phyloP scores from a whole-genome alignment of 2,329 filamentous ascomycete species.

The Ophiostoma perfectum region DNA sequence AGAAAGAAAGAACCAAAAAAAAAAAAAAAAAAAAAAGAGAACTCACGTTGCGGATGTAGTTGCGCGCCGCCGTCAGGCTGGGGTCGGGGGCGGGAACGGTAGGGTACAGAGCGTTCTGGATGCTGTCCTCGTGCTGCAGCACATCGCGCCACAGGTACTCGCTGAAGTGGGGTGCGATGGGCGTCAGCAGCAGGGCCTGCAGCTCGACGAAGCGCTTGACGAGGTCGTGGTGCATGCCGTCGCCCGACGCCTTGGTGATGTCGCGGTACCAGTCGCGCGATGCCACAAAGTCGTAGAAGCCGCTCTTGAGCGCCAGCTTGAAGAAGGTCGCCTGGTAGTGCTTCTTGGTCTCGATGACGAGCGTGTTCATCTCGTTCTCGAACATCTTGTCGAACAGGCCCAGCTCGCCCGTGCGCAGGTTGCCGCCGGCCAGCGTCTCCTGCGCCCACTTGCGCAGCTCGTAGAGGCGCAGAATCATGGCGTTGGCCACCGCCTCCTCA shows the following conservation, averaged over 20 bases:
- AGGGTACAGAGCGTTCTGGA: slow-evolving; percentile 77
- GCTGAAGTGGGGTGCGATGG: slow-evolving; percentile 87
- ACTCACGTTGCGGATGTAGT: slow-evolving; percentile 61
- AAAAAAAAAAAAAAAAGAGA: not conserved
- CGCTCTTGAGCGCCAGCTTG: slow-evolving; percentile 79
- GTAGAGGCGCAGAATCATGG: slow-evolving; percentile 79
- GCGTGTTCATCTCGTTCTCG: slow-evolving; percentile 82
- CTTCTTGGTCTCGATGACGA: slow-evolving; percentile 71
- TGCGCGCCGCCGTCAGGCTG: slow-evolving; percentile 67
- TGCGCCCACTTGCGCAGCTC: slow-evolving; percentile 83
- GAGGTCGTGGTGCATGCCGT: slow-evolving; percentile 81
- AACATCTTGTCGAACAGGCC: slow-evolving; percentile 82
- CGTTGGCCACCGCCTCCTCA: slow-evolving; percentile 90
- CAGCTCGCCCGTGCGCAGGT: slow-evolving; percentile 67
- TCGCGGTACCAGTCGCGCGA: slow-evolving; percentile 90
- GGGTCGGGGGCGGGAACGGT: slow-evolving; percentile 60
- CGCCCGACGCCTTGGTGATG: slow-evolving; percentile 65
- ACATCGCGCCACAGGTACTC: slow-evolving; percentile 94
- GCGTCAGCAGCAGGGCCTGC: slow-evolving; percentile 60
- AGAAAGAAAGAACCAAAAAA: too few relatives aligned
- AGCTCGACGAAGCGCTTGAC: slow-evolving; percentile 77
- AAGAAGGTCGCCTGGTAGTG: slow-evolving; percentile 78
- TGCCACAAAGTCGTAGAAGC: slow-evolving; percentile 81
- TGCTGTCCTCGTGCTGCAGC: slow-evolving; percentile 65
- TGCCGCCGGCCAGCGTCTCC: slow-evolving; percentile 62